phyloP scores from a whole-genome alignment of 495 filamentous ascomycete genomes.

The Rhypophila decipiens region DNA sequence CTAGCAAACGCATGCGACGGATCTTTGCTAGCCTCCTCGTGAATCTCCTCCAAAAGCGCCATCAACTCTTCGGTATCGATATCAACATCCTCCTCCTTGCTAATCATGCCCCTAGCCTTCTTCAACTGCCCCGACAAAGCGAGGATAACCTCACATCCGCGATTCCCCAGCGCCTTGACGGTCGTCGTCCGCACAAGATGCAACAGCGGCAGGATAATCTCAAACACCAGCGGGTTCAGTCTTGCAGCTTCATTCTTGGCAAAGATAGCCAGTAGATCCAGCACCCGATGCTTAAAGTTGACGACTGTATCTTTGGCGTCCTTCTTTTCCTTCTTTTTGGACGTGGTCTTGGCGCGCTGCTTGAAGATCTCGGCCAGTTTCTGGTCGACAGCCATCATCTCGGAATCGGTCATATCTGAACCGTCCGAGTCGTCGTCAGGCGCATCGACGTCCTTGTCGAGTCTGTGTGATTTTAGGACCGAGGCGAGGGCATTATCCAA shows the following conservation, averaged over 20 bases:
- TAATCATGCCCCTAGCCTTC: slow-evolving; percentile 33
- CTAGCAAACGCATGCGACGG: slow-evolving; percentile 40
- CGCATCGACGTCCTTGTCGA: slow-evolving; percentile 44
- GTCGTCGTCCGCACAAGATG: slow-evolving; percentile 46
- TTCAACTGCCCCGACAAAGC: slow-evolving; percentile 66
- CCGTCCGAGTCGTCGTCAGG: slow-evolving; percentile 45
- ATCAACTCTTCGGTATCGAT: slow-evolving; percentile 34
- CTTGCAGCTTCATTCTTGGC: slow-evolving; percentile 69
- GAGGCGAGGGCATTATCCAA: slow-evolving; percentile 75
- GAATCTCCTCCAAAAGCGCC: slow-evolving; percentile 58
- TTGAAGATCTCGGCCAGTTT: slow-evolving; percentile 78
- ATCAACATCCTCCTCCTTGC: slow-evolving; percentile 21
- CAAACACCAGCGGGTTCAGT: slow-evolving; percentile 55
- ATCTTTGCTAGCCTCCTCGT: slow-evolving; percentile 63
- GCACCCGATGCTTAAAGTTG: slow-evolving; percentile 89
- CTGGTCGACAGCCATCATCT: slow-evolving; percentile 86
- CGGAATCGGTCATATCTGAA: slow-evolving; percentile 85
- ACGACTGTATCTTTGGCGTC: slow-evolving; percentile 83
- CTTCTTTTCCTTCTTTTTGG: slow-evolving; percentile 72
- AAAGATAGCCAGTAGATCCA: slow-evolving; percentile 83
- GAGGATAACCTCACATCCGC: slow-evolving; percentile 60
- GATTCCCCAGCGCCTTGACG: slow-evolving; percentile 66
- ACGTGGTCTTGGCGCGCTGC: slow-evolving; percentile 51
- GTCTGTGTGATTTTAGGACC: slow-evolving; percentile 59
- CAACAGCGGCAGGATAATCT: slow-evolving; percentile 57